Percentiles rank a stretch among this genome's conserved stretches.
Evolutionary conservation across 2,329 filamentous ascomycete genomes (phyloP).

Genomic region (Claviceps fusiformis): DNA sequence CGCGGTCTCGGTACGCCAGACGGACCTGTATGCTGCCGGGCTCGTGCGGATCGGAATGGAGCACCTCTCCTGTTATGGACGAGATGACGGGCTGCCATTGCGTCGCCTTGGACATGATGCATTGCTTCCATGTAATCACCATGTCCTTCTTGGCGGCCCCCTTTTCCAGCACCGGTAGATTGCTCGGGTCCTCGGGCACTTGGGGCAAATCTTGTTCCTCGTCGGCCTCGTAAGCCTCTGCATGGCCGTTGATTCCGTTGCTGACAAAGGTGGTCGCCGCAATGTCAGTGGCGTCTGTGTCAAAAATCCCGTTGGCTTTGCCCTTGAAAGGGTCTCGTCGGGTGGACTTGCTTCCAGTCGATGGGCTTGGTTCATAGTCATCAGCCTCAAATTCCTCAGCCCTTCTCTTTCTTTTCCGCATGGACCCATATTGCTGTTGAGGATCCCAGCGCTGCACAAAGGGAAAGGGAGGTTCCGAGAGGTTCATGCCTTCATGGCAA

Average conservation of each 20-base stretch:
- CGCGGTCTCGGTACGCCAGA: constrained; percentile 56
- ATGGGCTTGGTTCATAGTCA: constrained; percentile 16
- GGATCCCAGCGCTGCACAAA: constrained; percentile 84
- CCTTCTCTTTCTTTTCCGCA: constrained; percentile 36
- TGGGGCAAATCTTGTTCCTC: constrained; percentile 41
- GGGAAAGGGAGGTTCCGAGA: constrained; percentile 74
- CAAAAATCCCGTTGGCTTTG: neutral
- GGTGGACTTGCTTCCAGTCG: constrained; percentile 1
- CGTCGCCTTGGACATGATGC: constrained; percentile 46
- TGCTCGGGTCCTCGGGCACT: constrained; percentile 42
- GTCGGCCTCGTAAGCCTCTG: constrained; percentile 15
- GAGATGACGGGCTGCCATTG: constrained; percentile 53
- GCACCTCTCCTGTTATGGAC: constrained; percentile 52
- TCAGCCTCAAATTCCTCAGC: constrained; percentile 21
- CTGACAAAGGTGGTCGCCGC: neutral
- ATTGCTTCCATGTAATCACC: constrained; percentile 56
- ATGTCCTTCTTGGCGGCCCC: constrained; percentile 42
- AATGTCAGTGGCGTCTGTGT: neutral
- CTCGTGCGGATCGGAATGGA: constrained; percentile 37
- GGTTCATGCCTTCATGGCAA: constrained; percentile 49
- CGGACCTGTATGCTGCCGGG: constrained; percentile 38
- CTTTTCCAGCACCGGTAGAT: constrained; percentile 35
- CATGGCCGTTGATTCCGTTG: neutral
- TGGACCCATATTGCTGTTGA: constrained; percentile 41
- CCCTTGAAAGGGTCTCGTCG: constrained; percentile 2